A percentile compares a stretch with the other conserved stretches of the same genome.
Conservation (phyloP, 495 filamentous ascomycete species). For the Emericellopsis terricola region DNA sequence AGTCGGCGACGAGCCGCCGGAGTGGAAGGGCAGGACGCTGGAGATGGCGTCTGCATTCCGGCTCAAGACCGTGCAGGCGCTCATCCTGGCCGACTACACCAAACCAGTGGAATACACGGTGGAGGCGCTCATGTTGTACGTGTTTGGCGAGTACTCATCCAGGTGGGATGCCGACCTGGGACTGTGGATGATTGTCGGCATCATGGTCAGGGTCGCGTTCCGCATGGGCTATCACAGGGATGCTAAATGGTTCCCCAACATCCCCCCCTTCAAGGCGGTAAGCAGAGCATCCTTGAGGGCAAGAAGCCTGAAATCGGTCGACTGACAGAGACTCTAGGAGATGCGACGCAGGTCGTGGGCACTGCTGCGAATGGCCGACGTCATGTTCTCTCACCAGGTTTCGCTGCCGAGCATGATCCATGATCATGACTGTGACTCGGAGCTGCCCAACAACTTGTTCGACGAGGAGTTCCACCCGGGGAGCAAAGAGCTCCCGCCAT, state of each 20-base stretch:
- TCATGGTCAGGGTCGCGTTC: slow-evolving; percentile 74
- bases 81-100: slow-evolving; percentile 77
- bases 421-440: slow-evolving; percentile 63
- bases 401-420: slow-evolving; percentile 84
- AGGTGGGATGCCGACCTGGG: slow-evolving; percentile 66
- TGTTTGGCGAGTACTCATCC: slow-evolving; percentile 63
- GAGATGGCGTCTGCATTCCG: slow-evolving; percentile 70
- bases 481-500: slow-evolving; percentile 55
- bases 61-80: slow-evolving; percentile 66
- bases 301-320: not conserved
- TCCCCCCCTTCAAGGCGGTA: slow-evolving; percentile 67
- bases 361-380: slow-evolving; percentile 61
- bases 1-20: slow-evolving; percentile 80
- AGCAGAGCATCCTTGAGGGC: slow-evolving; percentile 4
- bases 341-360: slow-evolving; percentile 84
- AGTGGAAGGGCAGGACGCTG: slow-evolving; percentile 53
- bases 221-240: slow-evolving; percentile 94
- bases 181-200: slow-evolving; percentile 63
- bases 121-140: slow-evolving; percentile 75
- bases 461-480: slow-evolving; percentile 85
- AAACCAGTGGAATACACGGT: slow-evolving; percentile 71
- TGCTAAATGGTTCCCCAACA: slow-evolving; percentile 60
- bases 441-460: slow-evolving; percentile 75
- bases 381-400: slow-evolving; percentile 75
- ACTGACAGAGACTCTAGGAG: slow-evolving; percentile 28